phyloP scores from a whole-genome alignment of 2,329 filamentous ascomycete species.

The Sporothrix euskadiensis region DNA sequence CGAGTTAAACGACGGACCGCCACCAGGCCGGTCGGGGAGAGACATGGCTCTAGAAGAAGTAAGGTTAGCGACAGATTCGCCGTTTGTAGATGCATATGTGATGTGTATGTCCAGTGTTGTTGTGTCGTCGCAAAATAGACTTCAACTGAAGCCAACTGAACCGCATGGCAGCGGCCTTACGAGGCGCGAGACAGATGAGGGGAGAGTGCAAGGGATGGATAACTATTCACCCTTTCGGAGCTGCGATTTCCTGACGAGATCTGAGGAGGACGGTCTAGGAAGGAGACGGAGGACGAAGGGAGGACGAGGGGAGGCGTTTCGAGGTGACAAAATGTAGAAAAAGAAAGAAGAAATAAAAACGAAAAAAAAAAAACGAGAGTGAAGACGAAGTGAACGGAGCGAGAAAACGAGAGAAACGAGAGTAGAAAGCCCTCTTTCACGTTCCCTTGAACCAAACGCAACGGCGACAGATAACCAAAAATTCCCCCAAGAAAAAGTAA shows the following conservation, averaged over 20 bases:
- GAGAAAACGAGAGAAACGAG: slow-evolving; percentile 14
- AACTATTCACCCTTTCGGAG: slow-evolving; percentile 29
- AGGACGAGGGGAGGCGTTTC: neutral
- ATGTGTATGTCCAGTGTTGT: neutral
- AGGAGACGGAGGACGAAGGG: neutral
- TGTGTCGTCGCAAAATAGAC: neutral
- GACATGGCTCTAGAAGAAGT: slow-evolving; percentile 53
- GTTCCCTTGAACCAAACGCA: slow-evolving; percentile 18
- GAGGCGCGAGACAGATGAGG: neutral
- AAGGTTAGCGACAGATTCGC: neutral
- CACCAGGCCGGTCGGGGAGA: slow-evolving; percentile 65
- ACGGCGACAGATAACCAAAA: neutral
- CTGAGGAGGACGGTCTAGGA: neutral
- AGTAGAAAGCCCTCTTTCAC: neutral
- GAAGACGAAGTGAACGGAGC: slow-evolving; percentile 2
- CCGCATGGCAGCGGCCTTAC: slow-evolving; percentile 9
- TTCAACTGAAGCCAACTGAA: neutral
- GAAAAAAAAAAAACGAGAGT: slow-evolving; percentile 16
- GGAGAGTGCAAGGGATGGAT: neutral
- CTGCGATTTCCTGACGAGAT: neutral
- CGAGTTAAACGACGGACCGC: slow-evolving; percentile 61
- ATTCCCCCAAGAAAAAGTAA: neutral
- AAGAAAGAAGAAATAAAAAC: neutral
- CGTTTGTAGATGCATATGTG: neutral
- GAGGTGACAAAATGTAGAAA: neutral